Evolutionary conservation across 2,329 filamentous ascomycete genomes (phyloP).

Genomic region (Furcasterigmium furcatum): DNA sequence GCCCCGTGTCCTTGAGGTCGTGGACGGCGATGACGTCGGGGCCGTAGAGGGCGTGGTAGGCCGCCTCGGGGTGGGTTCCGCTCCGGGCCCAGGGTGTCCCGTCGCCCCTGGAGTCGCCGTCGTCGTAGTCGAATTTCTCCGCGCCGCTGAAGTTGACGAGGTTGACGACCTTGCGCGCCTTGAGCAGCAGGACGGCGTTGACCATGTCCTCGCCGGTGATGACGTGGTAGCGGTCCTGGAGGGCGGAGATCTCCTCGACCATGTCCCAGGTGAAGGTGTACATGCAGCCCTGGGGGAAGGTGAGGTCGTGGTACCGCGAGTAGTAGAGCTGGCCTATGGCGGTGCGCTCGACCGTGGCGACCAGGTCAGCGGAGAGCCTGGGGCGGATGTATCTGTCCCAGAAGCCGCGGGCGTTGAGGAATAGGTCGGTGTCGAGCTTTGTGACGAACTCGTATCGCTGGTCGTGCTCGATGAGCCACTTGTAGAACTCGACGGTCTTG

Average conservation of each 20-base stretch:
- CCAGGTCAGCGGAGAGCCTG: constrained; percentile 7
- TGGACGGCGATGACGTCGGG: constrained; percentile 20
- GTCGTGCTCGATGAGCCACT: constrained; percentile 19
- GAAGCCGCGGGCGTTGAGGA: constrained; percentile 25
- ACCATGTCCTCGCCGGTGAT: constrained; percentile 26
- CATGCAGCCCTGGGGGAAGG: constrained; percentile 26
- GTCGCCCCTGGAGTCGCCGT: constrained; percentile 19
- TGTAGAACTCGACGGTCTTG: constrained; percentile 28
- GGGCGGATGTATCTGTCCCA: constrained; percentile 23
- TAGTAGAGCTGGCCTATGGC: constrained; percentile 25
- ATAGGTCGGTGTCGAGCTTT: constrained; percentile 28
- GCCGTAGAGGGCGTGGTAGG: constrained; percentile 18
- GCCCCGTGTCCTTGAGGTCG: constrained; percentile 19
- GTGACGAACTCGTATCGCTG: constrained; percentile 23
- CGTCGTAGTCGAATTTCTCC: constrained; percentile 26
- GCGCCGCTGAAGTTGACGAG: constrained; percentile 22
- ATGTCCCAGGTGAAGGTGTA: constrained; percentile 29
- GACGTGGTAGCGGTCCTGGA: constrained; percentile 20
- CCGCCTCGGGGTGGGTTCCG: constrained; percentile 17
- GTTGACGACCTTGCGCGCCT: constrained; percentile 16
- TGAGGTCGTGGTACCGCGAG: constrained; percentile 16
- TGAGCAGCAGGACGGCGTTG: constrained; percentile 21
- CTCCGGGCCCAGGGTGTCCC: constrained; percentile 22
- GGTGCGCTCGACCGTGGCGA: constrained; percentile 16
- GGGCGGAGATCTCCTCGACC: constrained; percentile 18